Base-by-base conservation (phyloP, 495 filamentous ascomycete genomes). In the Aspergillus incahuasiensis region DNA sequence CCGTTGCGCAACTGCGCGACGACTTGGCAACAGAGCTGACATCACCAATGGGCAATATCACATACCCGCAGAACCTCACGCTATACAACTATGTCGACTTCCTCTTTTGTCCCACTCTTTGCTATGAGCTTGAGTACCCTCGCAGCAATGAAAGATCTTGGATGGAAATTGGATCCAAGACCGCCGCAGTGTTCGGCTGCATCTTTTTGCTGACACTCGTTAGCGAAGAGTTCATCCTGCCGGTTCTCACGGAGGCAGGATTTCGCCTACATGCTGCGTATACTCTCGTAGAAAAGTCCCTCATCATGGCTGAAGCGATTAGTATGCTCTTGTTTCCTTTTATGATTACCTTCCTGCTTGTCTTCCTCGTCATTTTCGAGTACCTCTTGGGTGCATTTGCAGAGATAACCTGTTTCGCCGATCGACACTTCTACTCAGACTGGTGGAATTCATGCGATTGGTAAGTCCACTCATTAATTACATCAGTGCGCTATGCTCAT, bases 311-410 rank as follows among this genome's bases (percentile, higher is more conserved):
- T 21, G 94, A 98, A 75, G 91, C 86, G n/a, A 94, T 96, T 61
- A 92, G 87, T 58, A 84, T 90, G 78, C 83, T 98, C 20, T 79
- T 98, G 8, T 97, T 97, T 71, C 94, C 94, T 1, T 98, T 97
- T 73, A 97, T 97, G 90, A 79, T 97, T 44, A 95, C 89, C 21
- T 92, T 98, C 71, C 72, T 98, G 19, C 82, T 98, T 12, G 88
- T 97, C 12, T 98, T 98, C 77, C 83, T 95, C 48, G 90, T 96
- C 61, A 94, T 97, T 63, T 98, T 98, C 69, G 94, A 98, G 68
- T 98, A 97, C 65, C 79, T 96, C 2, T 82, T 97, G 21, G 94
- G 94, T 47, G 92, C 92, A 34, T 97, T 95, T 63, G 94, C 91
- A 9, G 94, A 97, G 69, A 67, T 97, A 56, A 97, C 94, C 18